Percentiles rank a stretch among this genome's conserved stretches.
These are phyloP conservation scores for Eucalyptus pumila DNA, from an alignment of 345 rosid genomes.

Conservation along the genomic window DNA sequence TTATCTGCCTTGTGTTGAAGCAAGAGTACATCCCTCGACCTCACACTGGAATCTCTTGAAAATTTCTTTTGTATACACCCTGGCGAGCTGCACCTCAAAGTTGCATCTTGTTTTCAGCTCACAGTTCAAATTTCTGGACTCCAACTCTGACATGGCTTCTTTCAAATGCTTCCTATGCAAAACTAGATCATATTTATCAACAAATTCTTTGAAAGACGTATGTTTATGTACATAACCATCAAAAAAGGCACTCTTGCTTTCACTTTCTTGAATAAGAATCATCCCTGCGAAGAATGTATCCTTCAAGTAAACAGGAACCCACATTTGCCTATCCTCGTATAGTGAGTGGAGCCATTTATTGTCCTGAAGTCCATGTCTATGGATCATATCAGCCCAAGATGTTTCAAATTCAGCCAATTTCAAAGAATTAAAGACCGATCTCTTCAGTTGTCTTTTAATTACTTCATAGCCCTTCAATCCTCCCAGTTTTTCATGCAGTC, in stretches of 20 bases:
- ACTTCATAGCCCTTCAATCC: constrained; percentile 35
- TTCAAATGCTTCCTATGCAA: constrained; percentile 34
- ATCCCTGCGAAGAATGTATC: constrained; percentile 36
- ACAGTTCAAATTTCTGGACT: constrained; percentile 16
- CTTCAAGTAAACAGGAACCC: constrained; percentile 51
- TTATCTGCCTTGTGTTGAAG: constrained; percentile 38
- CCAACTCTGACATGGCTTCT: constrained; percentile 35
- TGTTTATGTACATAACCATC: constrained; percentile 55
- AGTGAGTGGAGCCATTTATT: constrained; percentile 39
- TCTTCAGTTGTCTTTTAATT: constrained; percentile 18
- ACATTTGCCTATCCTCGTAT: constrained; percentile 24
- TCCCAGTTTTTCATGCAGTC: constrained; percentile 41
- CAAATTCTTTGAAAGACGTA: constrained; percentile 42
- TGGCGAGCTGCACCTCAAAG: constrained; percentile 39
- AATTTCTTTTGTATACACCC: constrained; percentile 26
- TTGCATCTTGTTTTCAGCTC: constrained; percentile 34
- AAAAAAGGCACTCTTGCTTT: constrained; percentile 34
- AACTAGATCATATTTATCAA: constrained; percentile 40
- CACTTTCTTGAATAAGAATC: constrained; percentile 35
- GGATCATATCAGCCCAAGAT: constrained; percentile 30
- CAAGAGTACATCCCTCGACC: constrained; percentile 31
- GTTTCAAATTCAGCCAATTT: constrained; percentile 36
- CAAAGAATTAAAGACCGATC: constrained; percentile 29
- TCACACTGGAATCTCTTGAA: constrained; percentile 35
- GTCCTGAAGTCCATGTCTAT: constrained; percentile 21